Evolutionary conservation across 108 stramenopile species (phyloP).

Genomic region (Aurantiochytrium sp.): DNA sequence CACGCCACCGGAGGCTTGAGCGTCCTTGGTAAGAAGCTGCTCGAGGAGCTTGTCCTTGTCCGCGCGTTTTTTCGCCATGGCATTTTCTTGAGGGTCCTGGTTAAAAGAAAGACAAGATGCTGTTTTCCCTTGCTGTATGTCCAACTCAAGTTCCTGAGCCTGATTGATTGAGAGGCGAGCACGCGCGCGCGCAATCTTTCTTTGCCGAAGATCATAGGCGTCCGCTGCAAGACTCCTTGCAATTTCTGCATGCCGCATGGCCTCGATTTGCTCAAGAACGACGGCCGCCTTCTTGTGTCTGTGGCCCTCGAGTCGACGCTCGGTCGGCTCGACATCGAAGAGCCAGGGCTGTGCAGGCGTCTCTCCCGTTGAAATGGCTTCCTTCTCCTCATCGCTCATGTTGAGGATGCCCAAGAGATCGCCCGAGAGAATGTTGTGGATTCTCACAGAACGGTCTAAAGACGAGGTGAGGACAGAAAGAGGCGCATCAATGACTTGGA

Average conservation of each 20-base stretch:
- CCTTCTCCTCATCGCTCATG: constrained; percentile 3
- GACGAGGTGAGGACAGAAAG: neutral
- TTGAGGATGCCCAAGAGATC: neutral
- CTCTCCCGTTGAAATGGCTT: neutral
- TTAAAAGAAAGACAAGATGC: no score
- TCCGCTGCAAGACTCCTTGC: neutral
- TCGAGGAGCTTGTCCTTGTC: neutral
- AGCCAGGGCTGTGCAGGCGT: neutral
- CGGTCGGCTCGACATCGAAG: neutral
- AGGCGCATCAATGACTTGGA: neutral
- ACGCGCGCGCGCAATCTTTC: neutral
- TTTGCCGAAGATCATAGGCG: neutral
- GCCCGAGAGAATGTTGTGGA: neutral
- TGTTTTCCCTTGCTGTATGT: neutral
- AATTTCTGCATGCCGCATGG: neutral
- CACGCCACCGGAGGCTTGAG: no score
- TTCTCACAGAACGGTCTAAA: neutral
- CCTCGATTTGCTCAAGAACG: neutral
- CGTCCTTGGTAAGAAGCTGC: neutral
- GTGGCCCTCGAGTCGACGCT: neutral
- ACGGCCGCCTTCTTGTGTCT: neutral
- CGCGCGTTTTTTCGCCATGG: neutral
- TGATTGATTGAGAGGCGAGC: neutral
- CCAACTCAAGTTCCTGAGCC: neutral
- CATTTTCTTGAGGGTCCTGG: neutral